phyloP scores from a whole-genome alignment of 2,329 filamentous ascomycete genomes.

The Pseudogymnoascus sp. region DNA sequence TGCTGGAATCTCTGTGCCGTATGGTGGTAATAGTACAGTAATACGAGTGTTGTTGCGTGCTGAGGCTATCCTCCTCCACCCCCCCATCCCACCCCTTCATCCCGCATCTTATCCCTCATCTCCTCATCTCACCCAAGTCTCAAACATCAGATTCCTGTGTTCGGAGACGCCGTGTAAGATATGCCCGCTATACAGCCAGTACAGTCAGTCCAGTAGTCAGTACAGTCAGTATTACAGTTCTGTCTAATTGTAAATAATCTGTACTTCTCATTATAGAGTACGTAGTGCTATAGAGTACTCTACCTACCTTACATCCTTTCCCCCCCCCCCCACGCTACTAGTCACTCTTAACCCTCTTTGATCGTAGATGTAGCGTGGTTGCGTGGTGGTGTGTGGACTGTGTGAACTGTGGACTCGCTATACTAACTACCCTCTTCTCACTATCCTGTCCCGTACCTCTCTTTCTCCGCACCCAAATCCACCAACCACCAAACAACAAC shows the following conservation, averaged over 20 bases:
- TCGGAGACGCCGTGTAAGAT: neutral
- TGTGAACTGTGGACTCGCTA: conserved; percentile 3
- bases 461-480: conserved; percentile 8
- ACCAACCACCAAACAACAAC: conserved; percentile 8
- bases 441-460: neutral
- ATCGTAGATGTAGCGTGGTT: conserved; percentile 1
- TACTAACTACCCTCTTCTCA: neutral
- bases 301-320: neutral
- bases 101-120: conserved; percentile 7
- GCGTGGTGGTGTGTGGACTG: neutral
- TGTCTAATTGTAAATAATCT: neutral
- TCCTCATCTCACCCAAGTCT: neutral
- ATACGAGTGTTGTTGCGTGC: conserved; percentile 4
- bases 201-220: neutral
- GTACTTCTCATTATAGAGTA: neutral
- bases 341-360: conserved; percentile 2
- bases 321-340: neutral
- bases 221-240: neutral
- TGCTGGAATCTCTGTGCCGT: no score
- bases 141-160: neutral
- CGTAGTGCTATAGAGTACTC: neutral
- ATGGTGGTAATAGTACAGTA: neutral
- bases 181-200: neutral
- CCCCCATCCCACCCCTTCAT: neutral
- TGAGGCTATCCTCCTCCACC: neutral